Evolutionary conservation across 495 filamentous ascomycete species (phyloP).

Genomic region (Aspergillus carlsbadensis): DNA sequence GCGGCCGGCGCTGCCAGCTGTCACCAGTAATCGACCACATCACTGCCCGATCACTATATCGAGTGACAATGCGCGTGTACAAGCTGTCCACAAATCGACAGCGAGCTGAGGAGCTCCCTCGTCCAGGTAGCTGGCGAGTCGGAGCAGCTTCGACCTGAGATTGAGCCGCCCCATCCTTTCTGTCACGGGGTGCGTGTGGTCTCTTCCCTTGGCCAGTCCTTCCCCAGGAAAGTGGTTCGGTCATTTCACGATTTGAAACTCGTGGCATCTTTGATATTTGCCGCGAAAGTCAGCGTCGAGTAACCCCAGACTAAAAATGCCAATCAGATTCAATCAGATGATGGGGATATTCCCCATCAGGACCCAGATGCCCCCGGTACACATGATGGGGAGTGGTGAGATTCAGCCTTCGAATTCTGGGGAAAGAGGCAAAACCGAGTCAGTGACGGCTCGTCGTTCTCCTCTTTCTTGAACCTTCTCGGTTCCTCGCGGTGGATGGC

Average conservation of each 20-base stretch:
- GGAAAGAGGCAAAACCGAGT: background rate
- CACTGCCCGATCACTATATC: slow-evolving; percentile 9
- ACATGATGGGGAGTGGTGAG: slow-evolving; percentile 17
- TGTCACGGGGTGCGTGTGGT: slow-evolving; percentile 17
- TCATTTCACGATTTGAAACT: slow-evolving; percentile 9
- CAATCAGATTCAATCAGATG: slow-evolving; percentile 20
- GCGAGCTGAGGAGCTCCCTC: background rate
- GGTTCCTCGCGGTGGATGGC: background rate
- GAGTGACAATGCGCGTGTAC: slow-evolving; percentile 11
- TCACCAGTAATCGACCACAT: slow-evolving; percentile 19
- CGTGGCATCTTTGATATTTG: background rate
- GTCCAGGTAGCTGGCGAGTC: background rate
- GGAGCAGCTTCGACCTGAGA: too few relatives aligned
- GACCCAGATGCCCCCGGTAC: slow-evolving; percentile 8
- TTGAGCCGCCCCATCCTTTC: slow-evolving; percentile 14
- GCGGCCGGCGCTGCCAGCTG: slow-evolving; percentile 22
- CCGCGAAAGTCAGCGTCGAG: slow-evolving; percentile 13
- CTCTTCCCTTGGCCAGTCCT: background rate
- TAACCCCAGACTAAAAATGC: slow-evolving; percentile 14
- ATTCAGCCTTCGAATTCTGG: background rate
- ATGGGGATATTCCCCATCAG: slow-evolving; percentile 19
- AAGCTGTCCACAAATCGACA: background rate
- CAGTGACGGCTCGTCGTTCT: background rate
- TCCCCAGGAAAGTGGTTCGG: slow-evolving; percentile 23
- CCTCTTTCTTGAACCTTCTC: background rate